Evolutionary conservation across 305 asterid genomes (phyloP).

Genomic region (Rubia occidens): DNA sequence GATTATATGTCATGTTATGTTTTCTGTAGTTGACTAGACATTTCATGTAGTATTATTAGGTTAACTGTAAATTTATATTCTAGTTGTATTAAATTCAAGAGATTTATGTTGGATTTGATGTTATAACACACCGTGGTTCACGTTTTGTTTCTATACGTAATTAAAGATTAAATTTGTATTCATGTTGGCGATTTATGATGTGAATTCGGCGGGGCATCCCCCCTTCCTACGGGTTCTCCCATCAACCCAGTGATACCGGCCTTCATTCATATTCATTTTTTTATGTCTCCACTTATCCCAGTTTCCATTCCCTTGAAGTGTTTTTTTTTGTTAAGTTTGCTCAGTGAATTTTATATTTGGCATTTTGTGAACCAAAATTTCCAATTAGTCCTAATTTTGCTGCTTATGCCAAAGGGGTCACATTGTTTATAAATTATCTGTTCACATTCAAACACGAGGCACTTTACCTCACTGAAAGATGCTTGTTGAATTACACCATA

Average conservation of each 20-base stretch:
- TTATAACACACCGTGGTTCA: too few species aligned
- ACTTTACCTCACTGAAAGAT: background rate
- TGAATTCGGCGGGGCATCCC: too few species aligned
- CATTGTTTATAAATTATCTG: background rate
- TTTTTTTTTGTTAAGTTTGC: background rate
- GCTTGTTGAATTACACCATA: background rate
- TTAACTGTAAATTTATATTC: background rate
- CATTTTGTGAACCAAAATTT: background rate
- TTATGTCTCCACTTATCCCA: too few species aligned
- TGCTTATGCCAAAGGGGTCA: background rate
- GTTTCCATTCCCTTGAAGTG: background rate
- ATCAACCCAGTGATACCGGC: too few species aligned
- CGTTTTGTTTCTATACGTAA: too few species aligned
- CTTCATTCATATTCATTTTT: too few species aligned
- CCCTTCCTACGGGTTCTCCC: too few species aligned
- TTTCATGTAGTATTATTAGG: background rate
- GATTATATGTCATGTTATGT: background rate
- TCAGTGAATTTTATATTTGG: background rate
- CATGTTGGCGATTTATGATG: too few species aligned
- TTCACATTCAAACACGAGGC: background rate
- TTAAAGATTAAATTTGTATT: too few species aligned
- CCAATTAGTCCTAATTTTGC: background rate
- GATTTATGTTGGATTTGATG: background rate
- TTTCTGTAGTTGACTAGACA: background rate
- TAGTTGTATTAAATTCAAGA: background rate